Conservation (phyloP, 352 stramenopile genomes). For the Globisporangium polare region DNA sequence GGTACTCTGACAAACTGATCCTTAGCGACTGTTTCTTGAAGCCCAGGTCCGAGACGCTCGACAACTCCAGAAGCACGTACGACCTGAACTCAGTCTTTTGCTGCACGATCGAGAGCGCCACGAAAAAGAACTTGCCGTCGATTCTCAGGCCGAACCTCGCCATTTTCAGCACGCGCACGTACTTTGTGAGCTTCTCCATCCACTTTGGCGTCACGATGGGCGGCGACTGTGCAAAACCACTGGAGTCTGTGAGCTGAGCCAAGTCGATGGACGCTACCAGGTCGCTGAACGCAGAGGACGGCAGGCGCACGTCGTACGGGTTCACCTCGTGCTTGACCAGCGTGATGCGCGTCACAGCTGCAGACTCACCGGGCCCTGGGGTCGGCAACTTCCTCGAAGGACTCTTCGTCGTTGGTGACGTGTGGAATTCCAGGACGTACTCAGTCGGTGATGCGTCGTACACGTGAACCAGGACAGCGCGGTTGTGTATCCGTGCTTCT, state of each 20-base stretch:
- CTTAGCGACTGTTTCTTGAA: slow-evolving; percentile 27
- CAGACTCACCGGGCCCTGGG: neutral
- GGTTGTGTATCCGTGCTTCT: slow-evolving; percentile 20
- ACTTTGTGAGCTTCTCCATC: slow-evolving; percentile 33
- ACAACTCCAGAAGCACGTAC: slow-evolving; percentile 44
- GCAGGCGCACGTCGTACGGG: slow-evolving; percentile 41
- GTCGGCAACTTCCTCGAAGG: neutral
- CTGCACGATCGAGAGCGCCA: slow-evolving; percentile 43
- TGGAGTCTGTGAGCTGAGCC: neutral
- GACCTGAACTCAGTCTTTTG: slow-evolving; percentile 57
- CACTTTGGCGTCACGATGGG: slow-evolving; percentile 26
- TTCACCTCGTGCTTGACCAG: slow-evolving; percentile 48
- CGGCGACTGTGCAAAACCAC: neutral
- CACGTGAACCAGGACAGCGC: slow-evolving; percentile 18
- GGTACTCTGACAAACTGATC: slow-evolving; percentile 40
- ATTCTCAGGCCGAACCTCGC: slow-evolving; percentile 39
- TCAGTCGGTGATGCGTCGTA: slow-evolving; percentile 25
- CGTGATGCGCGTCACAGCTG: slow-evolving; percentile 2
- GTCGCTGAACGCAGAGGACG: slow-evolving; percentile 38
- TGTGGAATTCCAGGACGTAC: slow-evolving; percentile 23
- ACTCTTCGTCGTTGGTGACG: no score
- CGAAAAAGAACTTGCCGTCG: slow-evolving; percentile 30
- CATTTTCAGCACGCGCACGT: slow-evolving; percentile 44
- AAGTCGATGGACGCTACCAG: slow-evolving; percentile 29
- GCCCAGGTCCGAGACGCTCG: slow-evolving; percentile 11